Evolutionary conservation across 2,329 filamentous ascomycete genomes (phyloP).

Genomic region (Volutella citrinella): DNA sequence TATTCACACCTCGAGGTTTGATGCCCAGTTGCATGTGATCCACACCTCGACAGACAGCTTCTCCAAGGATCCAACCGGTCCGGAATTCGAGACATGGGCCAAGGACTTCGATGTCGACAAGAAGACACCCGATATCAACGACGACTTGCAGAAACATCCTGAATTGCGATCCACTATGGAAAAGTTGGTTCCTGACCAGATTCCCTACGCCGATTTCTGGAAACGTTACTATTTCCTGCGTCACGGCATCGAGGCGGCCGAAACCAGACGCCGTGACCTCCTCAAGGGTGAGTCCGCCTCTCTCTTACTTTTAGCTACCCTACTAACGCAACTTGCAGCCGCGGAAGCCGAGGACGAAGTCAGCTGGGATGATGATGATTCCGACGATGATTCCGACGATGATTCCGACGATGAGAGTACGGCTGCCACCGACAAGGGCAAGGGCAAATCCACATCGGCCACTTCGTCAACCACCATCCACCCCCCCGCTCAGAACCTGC

Average conservation of each 20-base stretch:
- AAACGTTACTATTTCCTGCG: slow-evolving; percentile 92
- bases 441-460: slow-evolving; percentile 43
- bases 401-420: slow-evolving; percentile 19
- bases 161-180: slow-evolving; percentile 90
- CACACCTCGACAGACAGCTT: slow-evolving; percentile 84
- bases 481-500: slow-evolving; percentile 41
- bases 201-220: slow-evolving; percentile 92
- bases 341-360: slow-evolving; percentile 71
- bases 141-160: slow-evolving; percentile 79
- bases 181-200: slow-evolving; percentile 86
- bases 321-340: slow-evolving; percentile 38
- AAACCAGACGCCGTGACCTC: slow-evolving; percentile 82
- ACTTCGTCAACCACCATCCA: slow-evolving; percentile 61
- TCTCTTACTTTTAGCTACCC: no score
- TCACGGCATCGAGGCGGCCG: slow-evolving; percentile 89
- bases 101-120: slow-evolving; percentile 73
- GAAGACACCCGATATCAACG: slow-evolving; percentile 80
- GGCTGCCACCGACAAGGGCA: slow-evolving; percentile 25
- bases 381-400: slow-evolving; percentile 33
- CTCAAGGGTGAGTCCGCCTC: slow-evolving; percentile 81
- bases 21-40: slow-evolving; percentile 93
- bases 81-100: slow-evolving; percentile 73
- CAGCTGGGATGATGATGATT: slow-evolving; percentile 64
- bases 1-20: slow-evolving; percentile 90
- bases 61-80: slow-evolving; percentile 72